Evolutionary conservation across 2,329 filamentous ascomycete species (phyloP).

Genomic region (Aspergillus proliferans): DNA sequence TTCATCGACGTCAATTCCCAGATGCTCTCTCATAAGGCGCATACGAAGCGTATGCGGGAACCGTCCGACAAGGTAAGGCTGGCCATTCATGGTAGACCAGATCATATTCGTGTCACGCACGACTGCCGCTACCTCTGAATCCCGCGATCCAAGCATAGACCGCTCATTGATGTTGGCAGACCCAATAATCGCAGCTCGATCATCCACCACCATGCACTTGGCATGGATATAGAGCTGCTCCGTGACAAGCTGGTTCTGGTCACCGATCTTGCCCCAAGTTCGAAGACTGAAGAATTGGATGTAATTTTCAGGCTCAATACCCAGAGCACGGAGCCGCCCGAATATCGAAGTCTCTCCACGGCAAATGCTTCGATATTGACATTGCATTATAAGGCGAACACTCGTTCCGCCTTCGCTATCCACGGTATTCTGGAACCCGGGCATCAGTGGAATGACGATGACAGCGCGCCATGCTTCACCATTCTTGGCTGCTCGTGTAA

Average conservation of each 20-base stretch:
- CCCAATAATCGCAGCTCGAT: conserved; percentile 86
- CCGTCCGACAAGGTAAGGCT: conserved; percentile 80
- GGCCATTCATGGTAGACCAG: conserved; percentile 82
- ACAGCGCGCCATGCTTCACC: conserved; percentile 85
- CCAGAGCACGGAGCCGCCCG: conserved; percentile 67
- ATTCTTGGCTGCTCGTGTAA: conserved; percentile 74
- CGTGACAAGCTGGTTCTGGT: conserved; percentile 74
- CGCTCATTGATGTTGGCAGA: conserved; percentile 98
- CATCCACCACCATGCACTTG: conserved; percentile 93
- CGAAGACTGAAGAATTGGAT: conserved; percentile 91
- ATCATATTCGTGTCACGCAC: conserved; percentile 92
- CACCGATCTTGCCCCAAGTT: conserved; percentile 85
- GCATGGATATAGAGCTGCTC: conserved; percentile 98
- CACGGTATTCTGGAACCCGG: conserved; percentile 96
- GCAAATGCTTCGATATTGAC: conserved; percentile 93
- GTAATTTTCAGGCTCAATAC: conserved; percentile 89
- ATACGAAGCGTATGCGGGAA: conserved; percentile 91
- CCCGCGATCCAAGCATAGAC: conserved; percentile 84
- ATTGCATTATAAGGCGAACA: conserved; percentile 91
- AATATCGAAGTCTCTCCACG: conserved; percentile 90
- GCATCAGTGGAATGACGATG: conserved; percentile 89
- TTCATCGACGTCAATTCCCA: conserved; percentile 91
- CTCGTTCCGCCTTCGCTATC: conserved; percentile 91
- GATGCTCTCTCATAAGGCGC: conserved; percentile 91
- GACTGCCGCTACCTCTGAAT: conserved; percentile 85